phyloP scores from a whole-genome alignment of 2,329 filamentous ascomycete genomes.

The Fusarium siculi region DNA sequence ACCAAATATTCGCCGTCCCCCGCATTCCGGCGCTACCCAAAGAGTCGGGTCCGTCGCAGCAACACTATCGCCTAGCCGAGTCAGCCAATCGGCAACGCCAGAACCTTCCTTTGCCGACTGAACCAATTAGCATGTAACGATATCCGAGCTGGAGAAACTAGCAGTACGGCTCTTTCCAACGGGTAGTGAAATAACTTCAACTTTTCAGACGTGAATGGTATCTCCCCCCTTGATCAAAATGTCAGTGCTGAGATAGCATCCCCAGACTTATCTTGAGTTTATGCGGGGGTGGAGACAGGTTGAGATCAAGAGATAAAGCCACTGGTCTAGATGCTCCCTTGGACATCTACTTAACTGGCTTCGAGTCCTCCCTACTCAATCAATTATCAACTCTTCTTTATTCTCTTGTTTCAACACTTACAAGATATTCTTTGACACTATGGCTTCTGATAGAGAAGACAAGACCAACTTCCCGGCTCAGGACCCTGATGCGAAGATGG shows the following conservation, averaged over 20 bases:
- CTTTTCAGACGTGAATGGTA: neutral
- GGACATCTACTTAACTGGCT: slow-evolving; percentile 9
- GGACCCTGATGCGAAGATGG: slow-evolving; percentile 21
- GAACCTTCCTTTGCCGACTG: slow-evolving; percentile 19
- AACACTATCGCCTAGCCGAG: slow-evolving; percentile 16
- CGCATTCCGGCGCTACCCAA: neutral
- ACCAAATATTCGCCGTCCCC: neutral
- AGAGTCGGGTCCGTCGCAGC: neutral
- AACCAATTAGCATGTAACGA: slow-evolving; percentile 4
- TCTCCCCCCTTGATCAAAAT: neutral
- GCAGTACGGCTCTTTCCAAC: slow-evolving; percentile 6
- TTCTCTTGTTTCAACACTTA: neutral
- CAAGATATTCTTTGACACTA: neutral
- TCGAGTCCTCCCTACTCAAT: neutral
- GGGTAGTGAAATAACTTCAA: neutral
- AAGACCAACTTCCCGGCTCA: neutral
- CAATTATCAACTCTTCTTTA: neutral
- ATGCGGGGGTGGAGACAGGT: slow-evolving; percentile 25
- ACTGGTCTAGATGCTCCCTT: neutral
- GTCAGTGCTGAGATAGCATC: neutral
- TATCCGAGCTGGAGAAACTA: slow-evolving; percentile 12
- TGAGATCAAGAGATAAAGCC: neutral
- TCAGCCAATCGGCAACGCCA: slow-evolving; percentile 22
- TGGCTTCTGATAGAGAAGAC: slow-evolving; percentile 18
- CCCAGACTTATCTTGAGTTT: slow-evolving; percentile 6